phyloP scores from a whole-genome alignment of 2,329 filamentous ascomycete species.

The Atkinsonella hypoxylon region DNA sequence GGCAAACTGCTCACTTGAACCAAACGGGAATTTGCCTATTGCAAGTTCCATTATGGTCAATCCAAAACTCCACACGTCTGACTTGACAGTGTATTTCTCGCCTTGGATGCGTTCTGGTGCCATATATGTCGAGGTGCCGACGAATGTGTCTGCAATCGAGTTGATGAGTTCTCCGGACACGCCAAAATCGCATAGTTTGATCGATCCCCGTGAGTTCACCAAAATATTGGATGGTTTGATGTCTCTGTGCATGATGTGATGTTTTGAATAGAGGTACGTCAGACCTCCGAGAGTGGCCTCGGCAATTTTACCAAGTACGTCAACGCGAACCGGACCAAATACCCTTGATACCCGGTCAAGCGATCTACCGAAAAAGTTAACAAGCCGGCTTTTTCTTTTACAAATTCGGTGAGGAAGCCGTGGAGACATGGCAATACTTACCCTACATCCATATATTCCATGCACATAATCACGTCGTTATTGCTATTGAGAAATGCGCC shows the following conservation, averaged over 20 bases:
- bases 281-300: constrained; percentile 89
- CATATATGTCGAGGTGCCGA: constrained; percentile 98
- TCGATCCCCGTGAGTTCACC: constrained; percentile 84
- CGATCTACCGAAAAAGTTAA: constrained; percentile 42
- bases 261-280: constrained; percentile 87
- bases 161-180: constrained; percentile 98
- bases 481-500: constrained; percentile 94
- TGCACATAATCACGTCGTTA: constrained; percentile 98
- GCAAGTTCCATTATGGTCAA: constrained; percentile 93
- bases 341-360: constrained; percentile 89
- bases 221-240: constrained; percentile 98
- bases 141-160: constrained; percentile 95
- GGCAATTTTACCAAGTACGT: constrained; percentile 94
- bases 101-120: constrained; percentile 96
- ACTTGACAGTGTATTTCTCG: constrained; percentile 94
- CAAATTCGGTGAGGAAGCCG: background rate
- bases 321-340: constrained; percentile 89
- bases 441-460: constrained; percentile 99
- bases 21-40: constrained; percentile 94
- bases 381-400: background rate
- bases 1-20: constrained; percentile 54
- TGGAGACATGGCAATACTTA: constrained; percentile 37
- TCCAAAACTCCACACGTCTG: constrained; percentile 97
- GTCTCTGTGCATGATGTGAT: constrained; percentile 98
- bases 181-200: constrained; percentile 97